Evolutionary conservation across 129 eudicot genomes (phyloP), one percentile per base, ranked within the genome.

Genomic region (Erigeron canadensis): DNA sequence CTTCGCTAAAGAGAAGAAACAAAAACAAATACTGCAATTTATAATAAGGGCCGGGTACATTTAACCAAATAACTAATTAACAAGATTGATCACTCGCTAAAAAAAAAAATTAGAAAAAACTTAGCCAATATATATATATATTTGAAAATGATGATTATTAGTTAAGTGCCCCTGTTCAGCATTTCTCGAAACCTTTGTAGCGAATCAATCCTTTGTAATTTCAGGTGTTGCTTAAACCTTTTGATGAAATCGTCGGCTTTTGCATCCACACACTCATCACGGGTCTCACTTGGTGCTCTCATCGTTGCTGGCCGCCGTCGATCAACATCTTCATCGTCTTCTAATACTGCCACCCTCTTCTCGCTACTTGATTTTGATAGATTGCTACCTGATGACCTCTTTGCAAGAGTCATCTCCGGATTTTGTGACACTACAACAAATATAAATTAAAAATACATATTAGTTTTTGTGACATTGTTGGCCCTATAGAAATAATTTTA

Each of bases 241-340:
- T 81, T 82, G 19, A 89, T 89, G 38, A 89, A 89, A 60, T 89
- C 90, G 71, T 89, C 96, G 6, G 96, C 96, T 48, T 79, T 84
- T 12, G 71, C 86, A 39, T 89, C 86, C 23, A 89, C 93, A 9
- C 75, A 75, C 39, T 78, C 92, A 22, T 84, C 88, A 15, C 54
- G 85, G 40, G 16, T 84, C 10, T n/a, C 38, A 10, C 10, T 17
- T 74, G 69, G 19, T 55, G 63, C 70, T 80, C 50, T 64, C 78
- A 77, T 78, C 37, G 78, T 74, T 58, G 75, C 83, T 57, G 79
- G 75, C 64, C 85, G 57, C 77, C 67, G 72, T 16, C 40, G 71
- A 44, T 75, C 47, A 2, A 21, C 55, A 4, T 77, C 84, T 21
- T 67, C 85, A 16, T 69, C 72, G 40, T 48, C 74, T 59, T 41